phyloP scores from a whole-genome alignment of 148 eudicot genomes.

The Rheum nobile region DNA sequence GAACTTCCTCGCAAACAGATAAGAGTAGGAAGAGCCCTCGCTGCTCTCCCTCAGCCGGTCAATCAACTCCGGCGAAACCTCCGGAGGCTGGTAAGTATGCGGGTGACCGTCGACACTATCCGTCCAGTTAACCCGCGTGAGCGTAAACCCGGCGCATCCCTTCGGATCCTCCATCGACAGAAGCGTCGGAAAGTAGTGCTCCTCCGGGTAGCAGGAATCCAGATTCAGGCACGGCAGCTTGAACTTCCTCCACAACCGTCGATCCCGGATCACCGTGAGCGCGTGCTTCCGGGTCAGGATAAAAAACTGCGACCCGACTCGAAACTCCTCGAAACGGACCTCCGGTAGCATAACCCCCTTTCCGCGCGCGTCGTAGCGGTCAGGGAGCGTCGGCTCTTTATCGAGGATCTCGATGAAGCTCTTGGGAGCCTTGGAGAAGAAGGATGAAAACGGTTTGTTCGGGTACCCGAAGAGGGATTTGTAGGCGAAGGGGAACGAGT shows the following conservation, averaged over 20 bases:
- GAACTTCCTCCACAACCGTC: slow-evolving; percentile 46
- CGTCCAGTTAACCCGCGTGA: slow-evolving; percentile 56
- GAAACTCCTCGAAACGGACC: slow-evolving; percentile 27
- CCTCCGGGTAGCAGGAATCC: slow-evolving; percentile 57
- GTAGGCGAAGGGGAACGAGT: slow-evolving; percentile 33
- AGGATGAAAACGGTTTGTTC: not conserved
- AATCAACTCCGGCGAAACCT: slow-evolving; percentile 37
- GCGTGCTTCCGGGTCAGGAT: slow-evolving; percentile 30
- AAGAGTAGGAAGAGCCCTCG: slow-evolving; percentile 18
- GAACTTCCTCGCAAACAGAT: slow-evolving; percentile 53
- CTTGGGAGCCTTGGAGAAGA: not conserved
- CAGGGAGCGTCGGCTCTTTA: slow-evolving; percentile 24
- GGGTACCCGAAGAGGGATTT: slow-evolving; percentile 12
- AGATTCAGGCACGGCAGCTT: slow-evolving; percentile 32
- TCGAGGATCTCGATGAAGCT: slow-evolving; percentile 45
- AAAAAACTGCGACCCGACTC: slow-evolving; percentile 56
- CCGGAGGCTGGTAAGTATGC: slow-evolving; percentile 28
- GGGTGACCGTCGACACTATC: slow-evolving; percentile 45
- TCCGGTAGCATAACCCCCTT: slow-evolving; percentile 37
- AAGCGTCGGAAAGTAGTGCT: slow-evolving; percentile 55
- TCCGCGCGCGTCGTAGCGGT: slow-evolving; percentile 47
- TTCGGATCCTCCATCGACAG: slow-evolving; percentile 45
- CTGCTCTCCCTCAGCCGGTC: slow-evolving; percentile 21
- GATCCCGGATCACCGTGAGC: slow-evolving; percentile 27
- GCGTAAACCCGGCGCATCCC: slow-evolving; percentile 39